Evolutionary conservation across 1,284 basidiomycete species (phyloP), one percentile per base, ranked within the genome.

Genomic region (Austropuccinia psidii): DNA sequence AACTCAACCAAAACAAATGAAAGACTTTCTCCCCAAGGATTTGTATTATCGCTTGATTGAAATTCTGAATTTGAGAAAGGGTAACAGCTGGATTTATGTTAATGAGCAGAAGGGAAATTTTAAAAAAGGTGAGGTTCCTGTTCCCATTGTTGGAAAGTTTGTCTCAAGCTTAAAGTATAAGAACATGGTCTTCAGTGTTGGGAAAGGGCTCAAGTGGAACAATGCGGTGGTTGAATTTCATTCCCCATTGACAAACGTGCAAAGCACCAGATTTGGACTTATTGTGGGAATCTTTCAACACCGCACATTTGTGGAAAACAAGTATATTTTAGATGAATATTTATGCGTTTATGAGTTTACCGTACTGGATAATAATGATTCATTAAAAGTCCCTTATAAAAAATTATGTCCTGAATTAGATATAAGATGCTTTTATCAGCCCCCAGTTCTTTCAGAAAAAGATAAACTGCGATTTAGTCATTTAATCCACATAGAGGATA

Each of bases 91-190:
- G 41, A 33, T 29, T 8, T 57, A 69, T 37, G 24, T 69, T 31
- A 49, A 35, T 35, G 54, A n/a, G 58, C 39, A 33, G 21, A 57
- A 39, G 41, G 67, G 24, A 19, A 37, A 33, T n/a, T 31, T 49
- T 41, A 19, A 37, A 33, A n/a, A 7, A 60, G 1, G 47, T 21
- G 54, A 69, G 21, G 41, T 69, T 1, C 41, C 43, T 19, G 55
- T 69, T 69, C 67, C 67, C n/a, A 57, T 27, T 49, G 15, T 69
- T 57, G 67, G 39, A n/a, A n/a, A n/a, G n/a, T n/a, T n/a, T n/a
- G n/a, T n/a, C n/a, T n/a, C n/a, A n/a, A n/a, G n/a, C n/a, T n/a
- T n/a, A n/a, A n/a, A n/a, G n/a, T n/a, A n/a, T n/a, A n/a, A n/a
- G n/a, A n/a, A n/a, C n/a, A n/a, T n/a, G n/a, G n/a, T n/a, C n/a